Base-by-base conservation (phyloP, 768 basidiomycete genomes). In the Trametes cingulata region DNA sequence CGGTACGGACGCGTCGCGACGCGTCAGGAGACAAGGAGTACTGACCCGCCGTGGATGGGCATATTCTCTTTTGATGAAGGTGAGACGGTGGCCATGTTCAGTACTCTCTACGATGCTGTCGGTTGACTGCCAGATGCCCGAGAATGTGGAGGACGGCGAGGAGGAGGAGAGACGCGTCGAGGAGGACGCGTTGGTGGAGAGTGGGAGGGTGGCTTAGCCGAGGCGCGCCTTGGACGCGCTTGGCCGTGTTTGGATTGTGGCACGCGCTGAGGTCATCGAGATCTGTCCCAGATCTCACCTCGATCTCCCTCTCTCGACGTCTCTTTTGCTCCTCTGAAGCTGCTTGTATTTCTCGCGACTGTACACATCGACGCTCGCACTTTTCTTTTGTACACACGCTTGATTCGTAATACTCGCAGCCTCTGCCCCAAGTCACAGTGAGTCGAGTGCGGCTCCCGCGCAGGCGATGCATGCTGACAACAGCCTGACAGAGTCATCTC, bases 21-120 rank as follows among this genome's bases (percentile, higher is more conserved):
- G 51, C 56, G 61, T 42, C 50, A n/a, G 40, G 22, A 22, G 46
- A 39, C 14, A 3, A 33, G 20, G 14, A 19, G 36, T 14, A 37
- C 61, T 6, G 6, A 62, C 61, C 46, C 49, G 58, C 62, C 61
- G 36, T 48, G 66, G 13, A 67, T 42, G n/a, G 66, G 66, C 24
- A 67, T 36, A 33, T 67, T 67, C 41, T 66, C 65, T 40, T 66
- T 66, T 17, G 60, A 52, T 1, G 61, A 61, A 2, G 53, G 58
- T 0, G 61, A 62, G 0, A 52, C 50, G 1, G 62, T 63, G 6
- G 60, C 60, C 62, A 63, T 66, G 5, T 13, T 14, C 10, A 3
- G 6, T 25, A 7, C 22, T 55, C 22, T 19, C 14, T 17, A 6
- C 6, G 2, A 0, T 0, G 6, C 4, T n/a, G 27, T 4, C 29